Evolutionary conservation across 2,329 filamentous ascomycete species (phyloP).

Genomic region (Trichoderma polysporum): DNA sequence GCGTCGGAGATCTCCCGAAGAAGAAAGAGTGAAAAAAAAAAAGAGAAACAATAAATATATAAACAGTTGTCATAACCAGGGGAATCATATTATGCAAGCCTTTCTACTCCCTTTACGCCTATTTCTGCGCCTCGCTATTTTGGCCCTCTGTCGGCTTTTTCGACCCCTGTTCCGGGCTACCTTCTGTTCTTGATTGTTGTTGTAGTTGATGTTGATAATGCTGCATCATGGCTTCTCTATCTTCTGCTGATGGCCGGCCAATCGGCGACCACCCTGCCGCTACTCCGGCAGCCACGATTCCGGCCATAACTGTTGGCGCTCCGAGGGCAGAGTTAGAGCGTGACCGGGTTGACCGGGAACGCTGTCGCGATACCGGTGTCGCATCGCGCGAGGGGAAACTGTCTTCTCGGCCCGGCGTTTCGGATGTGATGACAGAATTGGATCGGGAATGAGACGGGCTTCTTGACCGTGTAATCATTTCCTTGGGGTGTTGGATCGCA

Average conservation of each 20-base stretch:
- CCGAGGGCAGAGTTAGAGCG: conserved; percentile 70
- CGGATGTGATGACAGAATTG: conserved; percentile 54
- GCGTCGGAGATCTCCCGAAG: background rate
- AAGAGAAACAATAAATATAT: conserved; percentile 15
- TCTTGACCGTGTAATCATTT: conserved; percentile 61
- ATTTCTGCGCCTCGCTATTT: conserved; percentile 29
- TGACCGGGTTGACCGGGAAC: conserved; percentile 66
- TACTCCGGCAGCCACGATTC: conserved; percentile 74
- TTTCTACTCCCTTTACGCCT: conserved; percentile 28
- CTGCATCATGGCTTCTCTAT: conserved; percentile 24
- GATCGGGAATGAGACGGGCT: conserved; percentile 65
- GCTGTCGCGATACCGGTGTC: conserved; percentile 61
- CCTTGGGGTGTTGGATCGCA: conserved; percentile 71
- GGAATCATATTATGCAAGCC: conserved; percentile 22
- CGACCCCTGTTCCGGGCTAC: conserved; percentile 21
- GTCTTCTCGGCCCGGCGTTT: conserved; percentile 62
- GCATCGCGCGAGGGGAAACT: conserved; percentile 49
- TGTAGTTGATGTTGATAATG: conserved; percentile 6
- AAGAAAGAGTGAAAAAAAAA: conserved; percentile 2
- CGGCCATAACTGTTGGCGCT: conserved; percentile 78
- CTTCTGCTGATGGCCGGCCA: conserved; percentile 44
- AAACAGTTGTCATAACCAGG: conserved; percentile 16
- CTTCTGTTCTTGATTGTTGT: conserved; percentile 20
- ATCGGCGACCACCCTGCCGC: conserved; percentile 75
- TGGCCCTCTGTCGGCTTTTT: conserved; percentile 19